Evolutionary conservation across 176 grass and related monocot genomes (phyloP).

Genomic region (Ampelocalamus luodianensis): DNA sequence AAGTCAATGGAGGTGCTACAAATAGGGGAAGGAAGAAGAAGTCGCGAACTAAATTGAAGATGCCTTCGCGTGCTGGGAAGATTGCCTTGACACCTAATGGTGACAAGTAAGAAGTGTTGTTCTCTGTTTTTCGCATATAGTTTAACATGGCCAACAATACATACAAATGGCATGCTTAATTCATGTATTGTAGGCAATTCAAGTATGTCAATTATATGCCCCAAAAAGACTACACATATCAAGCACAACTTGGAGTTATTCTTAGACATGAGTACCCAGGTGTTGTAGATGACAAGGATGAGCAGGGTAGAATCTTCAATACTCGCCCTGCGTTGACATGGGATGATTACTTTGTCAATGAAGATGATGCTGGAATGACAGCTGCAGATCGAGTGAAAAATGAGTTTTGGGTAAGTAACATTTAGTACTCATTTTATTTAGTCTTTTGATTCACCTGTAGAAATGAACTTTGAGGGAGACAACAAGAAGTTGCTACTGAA

Average conservation of each 20-base stretch:
- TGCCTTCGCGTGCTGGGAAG: not conserved
- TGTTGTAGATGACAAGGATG: not conserved
- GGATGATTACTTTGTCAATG: not conserved
- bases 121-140: too few species aligned
- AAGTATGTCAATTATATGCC: not conserved
- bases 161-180: not conserved
- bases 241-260: not conserved
- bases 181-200: not conserved
- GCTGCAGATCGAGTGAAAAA: not conserved
- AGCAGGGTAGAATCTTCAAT: not conserved
- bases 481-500: too few species aligned
- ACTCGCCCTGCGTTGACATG: not conserved
- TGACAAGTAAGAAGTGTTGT: not conserved
- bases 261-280: not conserved
- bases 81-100: not conserved
- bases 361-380: not conserved
- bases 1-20: not conserved
- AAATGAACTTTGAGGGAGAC: too few species aligned
- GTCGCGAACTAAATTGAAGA: not conserved
- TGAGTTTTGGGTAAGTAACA: too few species aligned
- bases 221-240: not conserved
- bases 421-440: too few species aligned
- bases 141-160: too few species aligned
- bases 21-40: not conserved
- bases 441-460: too few species aligned